Evolutionary conservation across 345 rosid species (phyloP).

Genomic region (Boechera stricta): DNA sequence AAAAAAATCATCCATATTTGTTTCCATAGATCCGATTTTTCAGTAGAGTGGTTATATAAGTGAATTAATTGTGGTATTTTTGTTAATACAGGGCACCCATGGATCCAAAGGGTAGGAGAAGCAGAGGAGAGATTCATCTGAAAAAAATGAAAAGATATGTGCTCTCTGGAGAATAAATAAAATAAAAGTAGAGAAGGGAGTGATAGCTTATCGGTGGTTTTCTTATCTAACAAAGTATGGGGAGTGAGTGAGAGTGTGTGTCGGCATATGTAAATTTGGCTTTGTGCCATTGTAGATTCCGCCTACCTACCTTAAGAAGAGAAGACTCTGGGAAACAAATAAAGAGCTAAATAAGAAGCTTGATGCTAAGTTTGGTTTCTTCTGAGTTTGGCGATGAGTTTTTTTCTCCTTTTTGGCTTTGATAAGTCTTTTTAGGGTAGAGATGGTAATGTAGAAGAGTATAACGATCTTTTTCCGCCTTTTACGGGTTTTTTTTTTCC

Average conservation of each 20-base stretch:
- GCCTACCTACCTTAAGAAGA: constrained; percentile 10
- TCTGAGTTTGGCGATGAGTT: constrained; percentile 44
- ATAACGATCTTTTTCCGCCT: constrained; percentile 50
- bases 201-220: not conserved
- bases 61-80: not conserved
- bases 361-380: constrained; percentile 5
- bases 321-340: constrained; percentile 23
- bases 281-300: constrained; percentile 27
- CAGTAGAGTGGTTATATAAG: not conserved
- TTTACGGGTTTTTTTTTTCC: constrained; percentile 36
- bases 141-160: not conserved
- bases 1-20: too few relatives aligned
- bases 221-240: not conserved
- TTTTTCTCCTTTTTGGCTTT: constrained; percentile 21
- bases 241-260: not conserved
- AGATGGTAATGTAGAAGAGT: constrained; percentile 38
- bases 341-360: constrained; percentile 35
- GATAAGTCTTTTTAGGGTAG: constrained; percentile 22
- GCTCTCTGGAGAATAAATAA: constrained; percentile 13
- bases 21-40: not conserved
- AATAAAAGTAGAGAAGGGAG: not conserved
- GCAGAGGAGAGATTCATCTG: constrained; percentile 46
- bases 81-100: constrained; percentile 58
- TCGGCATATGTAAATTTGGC: constrained; percentile 32
- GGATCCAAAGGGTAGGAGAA: constrained; percentile 65